Conservation (phyloP, 2,329 filamentous ascomycete species). For the Acephala macrosclerotiorum region DNA sequence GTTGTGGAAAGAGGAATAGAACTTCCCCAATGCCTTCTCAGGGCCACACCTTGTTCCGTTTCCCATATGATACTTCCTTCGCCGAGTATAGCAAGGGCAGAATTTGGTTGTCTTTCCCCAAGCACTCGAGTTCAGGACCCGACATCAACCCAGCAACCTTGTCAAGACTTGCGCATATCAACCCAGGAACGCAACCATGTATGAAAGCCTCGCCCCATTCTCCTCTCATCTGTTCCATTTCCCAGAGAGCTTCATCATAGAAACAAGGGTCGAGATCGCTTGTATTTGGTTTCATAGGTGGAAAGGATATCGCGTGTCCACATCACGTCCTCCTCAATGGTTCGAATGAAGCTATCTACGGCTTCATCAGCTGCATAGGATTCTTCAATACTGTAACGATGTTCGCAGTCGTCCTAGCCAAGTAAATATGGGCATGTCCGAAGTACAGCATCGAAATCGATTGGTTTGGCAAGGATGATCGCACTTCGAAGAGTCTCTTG, state of each 20-base stretch:
- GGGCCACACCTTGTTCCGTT: too few relatives aligned
- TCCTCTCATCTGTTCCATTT: too few relatives aligned
- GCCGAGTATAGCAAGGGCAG: too few relatives aligned
- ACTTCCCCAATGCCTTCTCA: too few relatives aligned
- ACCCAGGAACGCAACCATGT: too few relatives aligned
- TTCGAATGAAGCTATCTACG: background rate
- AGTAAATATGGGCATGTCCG: background rate
- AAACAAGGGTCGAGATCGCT: background rate
- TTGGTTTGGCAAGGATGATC: background rate
- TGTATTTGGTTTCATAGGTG: background rate
- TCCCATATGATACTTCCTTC: too few relatives aligned
- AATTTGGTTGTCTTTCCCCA: too few relatives aligned
- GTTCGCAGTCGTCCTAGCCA: background rate
- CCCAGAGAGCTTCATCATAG: background rate
- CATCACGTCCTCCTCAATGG: background rate
- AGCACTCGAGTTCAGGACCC: too few relatives aligned
- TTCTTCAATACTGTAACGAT: background rate
- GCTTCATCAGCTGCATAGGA: background rate
- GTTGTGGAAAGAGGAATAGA: too few relatives aligned
- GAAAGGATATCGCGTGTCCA: background rate
- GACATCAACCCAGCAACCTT: too few relatives aligned
- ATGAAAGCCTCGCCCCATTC: too few relatives aligned
- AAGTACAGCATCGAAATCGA: background rate
- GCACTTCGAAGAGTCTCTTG: background rate
- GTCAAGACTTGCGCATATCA: too few relatives aligned